Evolutionary conservation across 306 rosid genomes (phyloP), one percentile per base, ranked within the genome.

Genomic region (Sphenostylis stenocarpa): DNA sequence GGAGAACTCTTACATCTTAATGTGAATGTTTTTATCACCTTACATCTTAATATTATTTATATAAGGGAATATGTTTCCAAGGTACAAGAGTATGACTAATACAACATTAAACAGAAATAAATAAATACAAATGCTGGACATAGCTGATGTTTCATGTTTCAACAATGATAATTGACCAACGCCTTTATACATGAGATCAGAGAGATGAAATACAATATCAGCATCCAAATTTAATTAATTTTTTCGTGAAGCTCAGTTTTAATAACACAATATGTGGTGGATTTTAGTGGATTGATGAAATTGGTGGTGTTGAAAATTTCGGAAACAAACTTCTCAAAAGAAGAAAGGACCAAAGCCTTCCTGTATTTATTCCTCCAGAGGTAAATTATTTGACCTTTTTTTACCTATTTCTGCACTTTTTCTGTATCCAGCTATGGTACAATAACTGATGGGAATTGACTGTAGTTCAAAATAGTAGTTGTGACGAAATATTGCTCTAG

Each of bases 311-410:
- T 85, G 91, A 89, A 84, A 86, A 52, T 79, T 88, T 95, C 31
- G 97, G 96, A 81, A 70, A 77, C 73, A 90, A 86, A 53, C 82
- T 95, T 68, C 79, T 95, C 47, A 87, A 61, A 82, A 82, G 86
- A 81, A 90, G 62, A 77, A 95, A 89, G 83, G 82, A 80, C 53
- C 86, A 84, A 77, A 81, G 75, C 48, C 97, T 95, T 83, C 97
- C 97, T 33, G 87, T 85, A 44, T 95, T 84, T 85, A 90, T 81
- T 69, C 96, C 98, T 75, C 97, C 97, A 26, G 82, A 95, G 97
- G 96, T 90, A 84, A 56, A 74, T 61, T 10, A 39, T 63, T 79
- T 74, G 12, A 43, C 51, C 66, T 53, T 10, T 67, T n/a, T 76
- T 70, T 66, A 7, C 80, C 31, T 51, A 60, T 31, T 23, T 56